Evolutionary conservation across 257 asterid genomes (phyloP).

Genomic region (Solanum bulbocastanum): DNA sequence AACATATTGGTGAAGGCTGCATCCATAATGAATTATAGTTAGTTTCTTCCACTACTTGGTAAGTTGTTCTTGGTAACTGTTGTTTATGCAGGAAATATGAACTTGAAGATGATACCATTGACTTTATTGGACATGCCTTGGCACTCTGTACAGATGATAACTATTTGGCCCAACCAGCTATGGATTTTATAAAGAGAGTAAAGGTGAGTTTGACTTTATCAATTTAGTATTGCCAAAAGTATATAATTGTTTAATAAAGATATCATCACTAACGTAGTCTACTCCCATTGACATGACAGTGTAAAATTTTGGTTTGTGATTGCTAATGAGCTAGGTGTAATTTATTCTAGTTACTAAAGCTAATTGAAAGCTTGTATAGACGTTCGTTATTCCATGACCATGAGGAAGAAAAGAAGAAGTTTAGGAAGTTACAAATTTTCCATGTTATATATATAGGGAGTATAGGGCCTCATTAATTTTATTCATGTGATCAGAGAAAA

Average conservation of each 20-base stretch:
- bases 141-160: slow-evolving; percentile 68
- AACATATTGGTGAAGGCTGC: neutral
- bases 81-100: slow-evolving; percentile 69
- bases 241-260: neutral
- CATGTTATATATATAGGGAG: neutral
- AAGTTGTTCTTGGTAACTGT: neutral
- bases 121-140: slow-evolving; percentile 87
- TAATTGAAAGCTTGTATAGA: neutral
- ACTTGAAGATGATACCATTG: slow-evolving; percentile 87
- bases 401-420: neutral
- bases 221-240: neutral
- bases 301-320: neutral
- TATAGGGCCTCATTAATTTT: neutral
- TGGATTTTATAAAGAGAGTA: slow-evolving; percentile 74
- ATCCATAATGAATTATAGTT: neutral
- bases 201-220: slow-evolving; percentile 35
- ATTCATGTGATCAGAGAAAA: neutral
- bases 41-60: neutral
- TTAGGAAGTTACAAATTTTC: neutral
- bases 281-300: neutral
- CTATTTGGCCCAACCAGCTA: slow-evolving; percentile 86
- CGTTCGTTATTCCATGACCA: neutral
- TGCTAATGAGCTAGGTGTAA: neutral
- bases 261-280: neutral
- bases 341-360: neutral